Base-by-base conservation (phyloP, 495 filamentous ascomycete species). In the Opeltia flavorubescens region DNA sequence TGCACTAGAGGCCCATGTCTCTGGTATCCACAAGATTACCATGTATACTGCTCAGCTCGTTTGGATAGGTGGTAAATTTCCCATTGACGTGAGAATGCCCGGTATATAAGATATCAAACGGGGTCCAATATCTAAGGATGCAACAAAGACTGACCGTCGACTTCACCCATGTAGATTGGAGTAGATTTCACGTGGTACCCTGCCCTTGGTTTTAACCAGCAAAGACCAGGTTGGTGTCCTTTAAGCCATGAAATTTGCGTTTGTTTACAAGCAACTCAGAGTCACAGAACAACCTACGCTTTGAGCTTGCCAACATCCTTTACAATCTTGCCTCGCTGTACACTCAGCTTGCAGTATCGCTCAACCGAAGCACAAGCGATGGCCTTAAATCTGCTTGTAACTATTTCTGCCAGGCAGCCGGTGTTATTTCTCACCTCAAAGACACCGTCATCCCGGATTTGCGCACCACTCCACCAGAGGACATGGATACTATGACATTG, bases 181-280 rank as follows among this genome's bases (percentile, higher is more conserved):
- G 84, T 83, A 36, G 87, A 95, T 50, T 98, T 98, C 60, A 80
- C 84, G 7, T 98, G 91, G 91, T 94, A 91, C 64, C 82, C 89
- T 12, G 79, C 89, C 1, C 68, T 98, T 36, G 91, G 91, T 46
- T 95, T 95, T 59, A 88, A 95, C 63, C 81, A 78, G 20, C 75
- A 80, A 33, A 74, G 76, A 56, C 85, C 85, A 47, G 65, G 73
- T 79, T 15, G 13, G 13, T 2, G 29, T 20, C 17, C 30, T 36
- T 39, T 44, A 12, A 26, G 17, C 17, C 47, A 36, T 25, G 38
- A 21, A 20, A 34, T 27, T 21, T 30, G 27, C 21, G 15, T 21
- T 36, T 59, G 47, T 56, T 38, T 6, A 31, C 29, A 5, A 42
- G 33, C 17, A n/a, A 13, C 29, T 38, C 51, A 66, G 74, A 85